These are phyloP conservation scores for Rhodotorula graminis DNA, from an alignment of 768 basidiomycete genomes.

Conservation along the genomic window DNA sequence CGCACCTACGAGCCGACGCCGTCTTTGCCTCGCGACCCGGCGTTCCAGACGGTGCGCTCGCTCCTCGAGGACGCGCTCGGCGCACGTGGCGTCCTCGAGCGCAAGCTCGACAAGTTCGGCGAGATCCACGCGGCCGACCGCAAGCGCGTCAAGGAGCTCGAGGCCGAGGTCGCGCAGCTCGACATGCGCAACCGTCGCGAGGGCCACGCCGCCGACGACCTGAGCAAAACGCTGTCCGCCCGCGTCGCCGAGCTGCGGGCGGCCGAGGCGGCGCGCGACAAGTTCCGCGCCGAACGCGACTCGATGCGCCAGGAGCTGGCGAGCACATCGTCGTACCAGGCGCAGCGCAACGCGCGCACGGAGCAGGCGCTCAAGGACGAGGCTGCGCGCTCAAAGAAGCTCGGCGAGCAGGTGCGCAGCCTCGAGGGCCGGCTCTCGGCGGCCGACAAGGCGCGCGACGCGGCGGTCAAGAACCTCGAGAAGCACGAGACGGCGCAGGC, in stretches of 20 bases:
- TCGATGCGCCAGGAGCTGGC: no score
- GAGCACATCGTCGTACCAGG: no score
- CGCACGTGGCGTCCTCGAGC: not conserved
- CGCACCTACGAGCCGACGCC: no score
- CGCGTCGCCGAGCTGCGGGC: no score
- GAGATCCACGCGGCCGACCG: not conserved
- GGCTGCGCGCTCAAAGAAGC: not conserved
- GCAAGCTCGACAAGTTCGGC: slow-evolving; percentile 1
- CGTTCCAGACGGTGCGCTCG: not conserved
- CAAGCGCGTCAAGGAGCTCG: not conserved
- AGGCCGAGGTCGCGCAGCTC: not conserved
- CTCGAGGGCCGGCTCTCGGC: not conserved
- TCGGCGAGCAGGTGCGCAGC: not conserved
- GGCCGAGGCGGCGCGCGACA: no score
- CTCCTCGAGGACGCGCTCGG: not conserved
- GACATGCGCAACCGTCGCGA: no score
- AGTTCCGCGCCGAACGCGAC: no score
- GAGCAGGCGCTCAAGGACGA: not conserved
- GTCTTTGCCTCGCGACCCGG: no score
- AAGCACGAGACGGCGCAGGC: not conserved
- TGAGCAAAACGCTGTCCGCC: no score
- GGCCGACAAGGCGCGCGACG: not conserved
- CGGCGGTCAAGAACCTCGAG: not conserved
- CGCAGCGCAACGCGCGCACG: not conserved
- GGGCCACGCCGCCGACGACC: not conserved